These are phyloP conservation scores for Xylaria sp. DNA, from an alignment of 2,329 filamentous ascomycete genomes.

Conservation along the genomic window DNA sequence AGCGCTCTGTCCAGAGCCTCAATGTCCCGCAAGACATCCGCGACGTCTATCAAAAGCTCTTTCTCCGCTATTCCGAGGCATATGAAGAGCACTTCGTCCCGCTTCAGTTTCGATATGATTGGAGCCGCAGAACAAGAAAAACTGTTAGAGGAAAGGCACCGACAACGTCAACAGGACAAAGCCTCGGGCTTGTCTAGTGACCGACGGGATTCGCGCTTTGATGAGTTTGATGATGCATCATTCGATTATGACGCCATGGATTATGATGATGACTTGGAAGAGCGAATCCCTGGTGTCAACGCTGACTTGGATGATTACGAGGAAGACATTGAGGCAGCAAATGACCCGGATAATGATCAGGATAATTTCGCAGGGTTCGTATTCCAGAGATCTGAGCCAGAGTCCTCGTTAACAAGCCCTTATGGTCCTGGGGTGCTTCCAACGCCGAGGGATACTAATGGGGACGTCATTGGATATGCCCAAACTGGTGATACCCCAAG, in stretches of 20 bases:
- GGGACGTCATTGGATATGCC: constrained; percentile 68
- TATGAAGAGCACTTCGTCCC: constrained; percentile 80
- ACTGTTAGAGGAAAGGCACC: constrained; percentile 77
- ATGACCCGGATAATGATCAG: constrained; percentile 66
- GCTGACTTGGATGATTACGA: constrained; percentile 54
- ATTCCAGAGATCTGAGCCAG: constrained; percentile 65
- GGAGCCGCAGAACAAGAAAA: constrained; percentile 75
- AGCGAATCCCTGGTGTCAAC: constrained; percentile 70
- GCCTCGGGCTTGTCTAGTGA: constrained; percentile 56
- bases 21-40: constrained; percentile 64
- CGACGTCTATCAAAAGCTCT: constrained; percentile 58
- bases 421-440: constrained; percentile 57
- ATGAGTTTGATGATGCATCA: constrained; percentile 70
- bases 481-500: constrained; percentile 60
- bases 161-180: constrained; percentile 73
- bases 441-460: constrained; percentile 67
- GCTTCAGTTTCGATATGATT: constrained; percentile 85
- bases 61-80: constrained; percentile 67
- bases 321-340: constrained; percentile 52
- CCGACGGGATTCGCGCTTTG: constrained; percentile 64
- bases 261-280: constrained; percentile 73
- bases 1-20: constrained; percentile 53
- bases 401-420: constrained; percentile 63
- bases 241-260: constrained; percentile 73
- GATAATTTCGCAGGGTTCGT: constrained; percentile 71